Evolutionary conservation across 2,329 filamentous ascomycete genomes (phyloP).

Genomic region (Colletotrichum sansevieriae): DNA sequence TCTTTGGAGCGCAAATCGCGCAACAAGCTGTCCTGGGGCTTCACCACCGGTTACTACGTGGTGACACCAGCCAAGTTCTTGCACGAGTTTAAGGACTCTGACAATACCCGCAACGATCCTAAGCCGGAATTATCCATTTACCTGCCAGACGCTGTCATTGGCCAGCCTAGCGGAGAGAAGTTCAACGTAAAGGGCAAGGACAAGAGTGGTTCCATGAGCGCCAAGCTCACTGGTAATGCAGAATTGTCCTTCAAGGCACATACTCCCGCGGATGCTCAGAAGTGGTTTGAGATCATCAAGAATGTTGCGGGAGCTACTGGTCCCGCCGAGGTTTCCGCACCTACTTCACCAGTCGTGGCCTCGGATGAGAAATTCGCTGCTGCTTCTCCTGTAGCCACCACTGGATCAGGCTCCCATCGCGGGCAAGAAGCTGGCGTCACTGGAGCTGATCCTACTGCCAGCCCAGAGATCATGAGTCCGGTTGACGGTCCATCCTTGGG

Average conservation of each 20-base stretch:
- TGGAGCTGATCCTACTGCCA: slow-evolving; percentile 44
- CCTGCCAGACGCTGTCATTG: slow-evolving; percentile 89
- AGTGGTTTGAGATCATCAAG: slow-evolving; percentile 85
- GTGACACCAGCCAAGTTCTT: slow-evolving; percentile 89
- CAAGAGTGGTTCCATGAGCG: slow-evolving; percentile 81
- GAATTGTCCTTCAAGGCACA: slow-evolving; percentile 92
- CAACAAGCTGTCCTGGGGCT: slow-evolving; percentile 83
- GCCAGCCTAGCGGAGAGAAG: slow-evolving; percentile 79
- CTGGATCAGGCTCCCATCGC: slow-evolving; percentile 48
- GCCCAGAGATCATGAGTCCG: slow-evolving; percentile 36
- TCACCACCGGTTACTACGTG: slow-evolving; percentile 87
- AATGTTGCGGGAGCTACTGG: slow-evolving; percentile 67
- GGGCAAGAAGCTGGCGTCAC: slow-evolving; percentile 64
- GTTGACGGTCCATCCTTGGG: slow-evolving; percentile 30
- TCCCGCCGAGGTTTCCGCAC: slow-evolving; percentile 48
- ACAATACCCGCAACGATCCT: slow-evolving; percentile 78
- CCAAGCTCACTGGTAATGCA: slow-evolving; percentile 82
- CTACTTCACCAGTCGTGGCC: slow-evolving; percentile 50
- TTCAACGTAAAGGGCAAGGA: slow-evolving; percentile 98
- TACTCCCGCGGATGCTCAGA: slow-evolving; percentile 81
- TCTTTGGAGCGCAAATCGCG: slow-evolving; percentile 91
- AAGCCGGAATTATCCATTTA: slow-evolving; percentile 90
- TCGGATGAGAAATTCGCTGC: slow-evolving; percentile 47
- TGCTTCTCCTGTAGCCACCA: slow-evolving; percentile 41
- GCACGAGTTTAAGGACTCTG: slow-evolving; percentile 96